Evolutionary conservation across 2,329 filamentous ascomycete genomes (phyloP), one percentile per base, ranked within the genome.

Genomic region (Alternaria panax): DNA sequence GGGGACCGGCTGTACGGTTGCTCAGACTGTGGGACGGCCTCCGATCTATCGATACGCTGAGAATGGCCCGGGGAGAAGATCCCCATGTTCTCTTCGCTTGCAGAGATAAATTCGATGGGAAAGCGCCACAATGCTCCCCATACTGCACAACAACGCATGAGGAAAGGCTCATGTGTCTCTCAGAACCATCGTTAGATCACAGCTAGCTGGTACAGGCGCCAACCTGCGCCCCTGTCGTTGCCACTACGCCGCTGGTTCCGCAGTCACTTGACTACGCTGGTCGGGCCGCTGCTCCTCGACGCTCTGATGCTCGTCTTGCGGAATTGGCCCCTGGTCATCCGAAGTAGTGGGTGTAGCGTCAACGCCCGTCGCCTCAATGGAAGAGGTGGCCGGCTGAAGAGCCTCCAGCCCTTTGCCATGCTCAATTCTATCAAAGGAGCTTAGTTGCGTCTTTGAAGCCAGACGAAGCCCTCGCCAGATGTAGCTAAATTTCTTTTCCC

Each of bases 381-480:
- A 70, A 60, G 69, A 70, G 58, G 63, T 64, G 57, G 63, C 75
- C 73, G 77, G 74, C 71, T 78, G 76, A 71, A 83, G 59, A 86
- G 79, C 59, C 79, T 85, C 81, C 60, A 88, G 75, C 64, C 92
- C 91, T 73, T 90, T 91, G 40, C 91, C 89, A 69, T 73, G 67
- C 55, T 97, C 93, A 47, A 97, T 91, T 77, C 90, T 92, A 77
- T 98, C 93, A 76, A 98, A 95, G 20, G 88, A 81, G 43, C 87
- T 85, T 66, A 98, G 85, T 69, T 90, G 90, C 57, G 84, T 88
- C 65, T 87, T 88, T 56, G 90, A 88, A 9, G 92, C 91, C 64
- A 96, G 86, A 52, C 95, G 88, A 63, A 99, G 81, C 5, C 92
- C 92, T 67, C 93, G 87, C 95, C 95, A 99, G 57, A 88, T 90